Evolutionary conservation across 129 eudicot species (phyloP).

Genomic region (Ambrosia artemisiifolia): DNA sequence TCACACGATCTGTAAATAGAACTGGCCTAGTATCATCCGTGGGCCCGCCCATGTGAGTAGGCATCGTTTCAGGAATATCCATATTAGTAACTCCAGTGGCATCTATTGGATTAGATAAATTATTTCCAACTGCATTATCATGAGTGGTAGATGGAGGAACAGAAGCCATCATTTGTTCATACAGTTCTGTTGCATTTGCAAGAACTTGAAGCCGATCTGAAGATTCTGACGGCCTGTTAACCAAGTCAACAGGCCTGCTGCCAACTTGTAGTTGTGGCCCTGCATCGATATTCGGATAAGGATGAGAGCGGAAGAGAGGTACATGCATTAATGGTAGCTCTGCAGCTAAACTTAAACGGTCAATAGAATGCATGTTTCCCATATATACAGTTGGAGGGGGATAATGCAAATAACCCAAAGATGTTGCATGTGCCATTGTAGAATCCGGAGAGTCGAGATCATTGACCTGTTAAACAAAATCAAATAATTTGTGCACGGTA

Average conservation of each 20-base stretch:
- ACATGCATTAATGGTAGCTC: conserved; percentile 67
- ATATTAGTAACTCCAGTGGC: conserved; percentile 36
- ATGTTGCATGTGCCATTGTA: conserved; percentile 69
- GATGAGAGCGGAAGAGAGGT: conserved; percentile 49
- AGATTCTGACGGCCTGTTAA: conserved; percentile 26
- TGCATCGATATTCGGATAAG: conserved; percentile 36
- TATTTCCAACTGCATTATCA: conserved; percentile 37
- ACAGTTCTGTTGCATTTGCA: conserved; percentile 88
- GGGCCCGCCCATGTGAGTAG: conserved; percentile 6
- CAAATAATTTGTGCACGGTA: conserved; percentile 1
- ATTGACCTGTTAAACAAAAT: conserved; percentile 67
- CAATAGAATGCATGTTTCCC: conserved; percentile 66
- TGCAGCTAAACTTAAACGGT: conserved; percentile 48
- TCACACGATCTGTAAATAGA: conserved; percentile 54
- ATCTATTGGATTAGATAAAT: conserved; percentile 41
- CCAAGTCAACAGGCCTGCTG: conserved; percentile 39
- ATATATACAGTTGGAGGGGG: conserved; percentile 92
- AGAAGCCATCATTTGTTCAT: conserved; percentile 75
- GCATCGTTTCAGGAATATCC: conserved; percentile 21
- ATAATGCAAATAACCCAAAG: conserved; percentile 72
- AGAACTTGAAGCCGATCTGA: conserved; percentile 80
- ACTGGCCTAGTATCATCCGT: conserved; percentile 21
- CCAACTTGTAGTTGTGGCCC: conserved; percentile 47
- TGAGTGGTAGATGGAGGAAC: conserved; percentile 42
- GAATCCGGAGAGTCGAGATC: conserved; percentile 89